Percentiles rank a stretch among this genome's conserved stretches.
These are phyloP conservation scores for Mycena kentingensis DNA, from an alignment of 768 basidiomycete genomes.

Conservation along the genomic window DNA sequence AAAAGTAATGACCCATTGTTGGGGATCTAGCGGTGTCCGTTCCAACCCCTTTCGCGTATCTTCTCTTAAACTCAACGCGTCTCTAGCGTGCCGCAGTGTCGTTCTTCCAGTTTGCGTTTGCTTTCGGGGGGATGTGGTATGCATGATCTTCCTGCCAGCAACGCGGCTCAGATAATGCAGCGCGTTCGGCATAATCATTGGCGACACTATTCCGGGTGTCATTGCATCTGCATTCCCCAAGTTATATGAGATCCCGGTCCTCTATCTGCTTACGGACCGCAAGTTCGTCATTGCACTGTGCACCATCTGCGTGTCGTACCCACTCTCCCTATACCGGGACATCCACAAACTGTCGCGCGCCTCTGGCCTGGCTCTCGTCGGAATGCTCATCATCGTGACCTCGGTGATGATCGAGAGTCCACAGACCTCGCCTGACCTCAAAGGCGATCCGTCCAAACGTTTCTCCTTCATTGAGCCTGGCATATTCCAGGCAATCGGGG, in stretches of 20 bases:
- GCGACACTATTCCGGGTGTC: constrained; percentile 96
- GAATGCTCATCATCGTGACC: constrained; percentile 92
- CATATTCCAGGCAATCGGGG: constrained; percentile 93
- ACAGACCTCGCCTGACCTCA: constrained; percentile 68
- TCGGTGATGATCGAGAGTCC: constrained; percentile 85
- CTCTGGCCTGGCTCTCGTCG: constrained; percentile 84
- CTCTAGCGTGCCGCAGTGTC: constrained; percentile 92
- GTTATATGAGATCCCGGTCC: constrained; percentile 64
- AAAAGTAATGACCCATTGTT: constrained; percentile 94
- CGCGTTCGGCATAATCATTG: constrained; percentile 96
- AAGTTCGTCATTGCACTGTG: constrained; percentile 88
- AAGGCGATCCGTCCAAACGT: constrained; percentile 73
- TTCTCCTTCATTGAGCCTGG: constrained; percentile 79
- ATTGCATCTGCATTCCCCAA: constrained; percentile 83
- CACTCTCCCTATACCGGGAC: constrained; percentile 92
- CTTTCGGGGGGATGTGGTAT: constrained; percentile 82
- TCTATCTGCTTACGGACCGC: constrained; percentile 79
- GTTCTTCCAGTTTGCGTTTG: constrained; percentile 97
- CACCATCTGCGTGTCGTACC: constrained; percentile 89
- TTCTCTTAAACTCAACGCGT: too few relatives aligned
- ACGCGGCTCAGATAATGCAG: constrained; percentile 41
- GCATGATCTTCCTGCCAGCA: constrained; percentile 1
- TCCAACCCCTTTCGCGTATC: too few relatives aligned
- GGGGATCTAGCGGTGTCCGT: constrained; percentile 88
- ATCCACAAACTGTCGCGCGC: constrained; percentile 96